Base-by-base conservation (phyloP, 2,329 filamentous ascomycete species). In the Arachnopeziza araneosa region DNA sequence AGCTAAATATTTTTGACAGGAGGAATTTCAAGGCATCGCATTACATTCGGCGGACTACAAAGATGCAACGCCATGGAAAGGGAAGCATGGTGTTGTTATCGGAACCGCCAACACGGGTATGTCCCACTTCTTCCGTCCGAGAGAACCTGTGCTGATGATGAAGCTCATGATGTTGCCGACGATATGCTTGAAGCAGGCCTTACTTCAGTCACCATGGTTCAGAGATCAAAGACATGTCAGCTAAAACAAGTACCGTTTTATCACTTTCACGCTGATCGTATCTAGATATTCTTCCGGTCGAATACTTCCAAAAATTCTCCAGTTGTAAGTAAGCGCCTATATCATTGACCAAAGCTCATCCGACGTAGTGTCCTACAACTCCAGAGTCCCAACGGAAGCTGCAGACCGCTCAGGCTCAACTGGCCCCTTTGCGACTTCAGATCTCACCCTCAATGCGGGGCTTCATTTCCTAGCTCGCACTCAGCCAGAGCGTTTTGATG, bases 141-240 rank as follows among this genome's bases (percentile, higher is more conserved):
- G 19, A 5, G 8, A 9, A 14, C 14, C 23, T 30, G 36, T 19
- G n/a, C 50, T 53, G 32, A 56, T 8, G 10, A 48, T 26, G 4
- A 83, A 0, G 84, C 78, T 9, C 84, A 88, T 65, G 87, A 89
- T 65, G 88, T 89, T 55, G 82, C 84, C 0, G 85, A 88, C 53
- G 84, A 89, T 63, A 88, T 80, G 67, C 77, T 82, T 24, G 84
- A 88, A 64, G 82, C 83, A 58, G 87, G 87, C 0, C 84, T 85
- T 61, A 75, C 83, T 1, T 73, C 76, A 17, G 80, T 89, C 1
- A 90, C 87, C 0, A 85, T 90, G 71, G 79, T 90, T 0, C 88
- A 90, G 71, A 79, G 87, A 5, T 84, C 81, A 1, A 82, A 79
- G 19, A 89, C 88, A 0, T 60, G 60, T 63, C 24, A 49, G 48